These are phyloP conservation scores for Alternaria brassicae DNA, from an alignment of 2,329 filamentous ascomycete genomes.

Conservation along the genomic window DNA sequence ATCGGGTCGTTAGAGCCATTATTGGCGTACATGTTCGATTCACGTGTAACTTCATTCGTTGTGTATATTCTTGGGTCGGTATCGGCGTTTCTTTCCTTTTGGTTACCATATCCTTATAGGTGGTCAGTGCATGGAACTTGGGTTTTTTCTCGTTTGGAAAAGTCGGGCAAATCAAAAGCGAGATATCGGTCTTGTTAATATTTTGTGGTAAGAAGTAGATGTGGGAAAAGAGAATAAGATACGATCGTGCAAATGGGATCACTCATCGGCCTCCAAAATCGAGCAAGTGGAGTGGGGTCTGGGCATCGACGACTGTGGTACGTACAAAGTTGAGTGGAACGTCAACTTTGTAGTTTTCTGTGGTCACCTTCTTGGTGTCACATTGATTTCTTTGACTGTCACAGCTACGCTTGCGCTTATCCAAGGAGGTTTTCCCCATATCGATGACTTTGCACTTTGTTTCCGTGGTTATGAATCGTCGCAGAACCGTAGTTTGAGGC, in stretches of 20 bases:
- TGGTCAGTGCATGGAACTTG: not conserved
- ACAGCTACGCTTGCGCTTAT: not conserved
- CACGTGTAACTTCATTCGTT: conserved; percentile 21
- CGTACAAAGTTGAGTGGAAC: not conserved
- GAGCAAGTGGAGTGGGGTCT: not conserved
- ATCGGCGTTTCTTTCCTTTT: conserved; percentile 24
- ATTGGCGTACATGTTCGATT: conserved; percentile 1
- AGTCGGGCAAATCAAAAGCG: conserved; percentile 11
- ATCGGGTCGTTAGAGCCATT: conserved; percentile 34
- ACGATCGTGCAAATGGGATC: not conserved
- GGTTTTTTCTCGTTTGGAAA: not conserved
- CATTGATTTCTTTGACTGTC: not conserved
- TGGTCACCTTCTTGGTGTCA: not conserved
- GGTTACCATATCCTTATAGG: not conserved
- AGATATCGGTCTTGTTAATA: conserved; percentile 9
- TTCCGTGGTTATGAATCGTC: not conserved
- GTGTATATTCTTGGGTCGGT: conserved; percentile 29
- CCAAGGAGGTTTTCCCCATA: not conserved
- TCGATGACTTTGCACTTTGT: not conserved
- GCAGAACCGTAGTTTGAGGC: not conserved
- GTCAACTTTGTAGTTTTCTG: not conserved
- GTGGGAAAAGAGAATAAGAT: not conserved
- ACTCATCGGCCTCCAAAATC: not conserved
- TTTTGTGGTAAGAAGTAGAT: not conserved
- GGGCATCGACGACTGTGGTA: not conserved